Evolutionary conservation across 495 filamentous ascomycete genomes (phyloP).

Genomic region (Astrocystis sublimbata): DNA sequence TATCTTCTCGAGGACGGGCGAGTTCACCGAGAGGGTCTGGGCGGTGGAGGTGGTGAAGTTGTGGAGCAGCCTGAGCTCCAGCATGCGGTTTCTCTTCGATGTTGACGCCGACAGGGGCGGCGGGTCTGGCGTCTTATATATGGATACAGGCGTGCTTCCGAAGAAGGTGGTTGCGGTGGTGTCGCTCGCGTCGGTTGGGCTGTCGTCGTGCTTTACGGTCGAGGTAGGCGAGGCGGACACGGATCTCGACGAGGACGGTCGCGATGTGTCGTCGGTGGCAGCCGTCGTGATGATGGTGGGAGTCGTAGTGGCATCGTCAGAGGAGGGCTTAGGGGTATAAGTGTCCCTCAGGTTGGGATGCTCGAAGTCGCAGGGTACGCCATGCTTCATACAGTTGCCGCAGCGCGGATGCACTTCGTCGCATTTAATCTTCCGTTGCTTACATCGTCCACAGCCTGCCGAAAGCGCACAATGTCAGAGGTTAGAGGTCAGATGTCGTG

Average conservation of each 20-base stretch:
- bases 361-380: slow-evolving; percentile 63
- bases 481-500: background rate
- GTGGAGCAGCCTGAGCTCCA: slow-evolving; percentile 57
- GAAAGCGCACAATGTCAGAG: background rate
- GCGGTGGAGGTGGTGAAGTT: slow-evolving; percentile 56
- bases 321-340: slow-evolving; percentile 20
- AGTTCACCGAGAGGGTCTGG: slow-evolving; percentile 52
- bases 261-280: slow-evolving; percentile 25
- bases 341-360: slow-evolving; percentile 42
- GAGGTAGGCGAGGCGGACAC: slow-evolving; percentile 30
- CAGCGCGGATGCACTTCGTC: slow-evolving; percentile 64
- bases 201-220: slow-evolving; percentile 34
- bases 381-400: slow-evolving; percentile 64
- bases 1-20: slow-evolving; percentile 49
- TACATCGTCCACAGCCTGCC: slow-evolving; percentile 57
- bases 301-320: slow-evolving; percentile 3
- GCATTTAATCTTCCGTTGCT: slow-evolving; percentile 66
- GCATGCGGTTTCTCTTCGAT: slow-evolving; percentile 42
- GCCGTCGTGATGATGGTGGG: slow-evolving; percentile 19
- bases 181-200: slow-evolving; percentile 28
- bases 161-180: slow-evolving; percentile 29
- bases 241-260: slow-evolving; percentile 31
- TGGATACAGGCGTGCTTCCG: slow-evolving; percentile 27
- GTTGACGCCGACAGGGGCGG: slow-evolving; percentile 37
- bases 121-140: slow-evolving; percentile 42